Percentiles rank a stretch among this genome's conserved stretches.
phyloP scores from a whole-genome alignment of 805 yeast genomes.

The Starmerella sirachaensis region DNA sequence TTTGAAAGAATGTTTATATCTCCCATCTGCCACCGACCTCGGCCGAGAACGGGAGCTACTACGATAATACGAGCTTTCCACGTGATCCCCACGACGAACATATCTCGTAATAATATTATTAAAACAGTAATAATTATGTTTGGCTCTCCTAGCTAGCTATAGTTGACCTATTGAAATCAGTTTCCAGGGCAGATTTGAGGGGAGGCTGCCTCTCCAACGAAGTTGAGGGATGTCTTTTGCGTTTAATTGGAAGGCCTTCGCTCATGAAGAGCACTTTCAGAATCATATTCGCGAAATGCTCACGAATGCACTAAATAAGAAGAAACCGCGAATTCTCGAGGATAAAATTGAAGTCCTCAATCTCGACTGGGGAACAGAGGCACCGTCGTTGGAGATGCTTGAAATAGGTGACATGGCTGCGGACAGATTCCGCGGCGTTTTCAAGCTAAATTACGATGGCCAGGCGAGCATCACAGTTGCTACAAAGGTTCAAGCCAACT shows the following conservation, averaged over 20 bases:
- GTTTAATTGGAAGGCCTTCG: conserved; percentile 65
- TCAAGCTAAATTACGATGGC: conserved; percentile 63
- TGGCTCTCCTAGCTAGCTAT: background rate
- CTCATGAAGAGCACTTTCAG: conserved; percentile 53
- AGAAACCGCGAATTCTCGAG: conserved; percentile 49
- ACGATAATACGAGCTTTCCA: no score
- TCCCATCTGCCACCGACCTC: no score
- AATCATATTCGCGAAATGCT: conserved; percentile 43
- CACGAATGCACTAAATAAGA: conserved; percentile 60
- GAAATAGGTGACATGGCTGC: conserved; percentile 72
- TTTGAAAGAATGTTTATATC: no score
- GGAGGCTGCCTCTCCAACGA: no score
- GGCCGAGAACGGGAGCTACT: no score
- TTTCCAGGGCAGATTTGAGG: background rate
- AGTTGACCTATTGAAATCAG: background rate
- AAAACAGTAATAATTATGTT: no score
- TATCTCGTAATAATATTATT: no score
- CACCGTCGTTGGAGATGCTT: conserved; percentile 65
- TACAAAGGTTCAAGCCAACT: conserved; percentile 75
- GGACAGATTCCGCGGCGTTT: conserved; percentile 70
- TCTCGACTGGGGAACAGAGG: conserved; percentile 57
- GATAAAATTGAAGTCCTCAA: conserved; percentile 57
- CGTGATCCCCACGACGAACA: no score
- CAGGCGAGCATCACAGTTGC: conserved; percentile 64
- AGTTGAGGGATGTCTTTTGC: conserved; percentile 58